Percentiles rank a stretch among this genome's conserved stretches.
phyloP scores from a whole-genome alignment of 2,329 filamentous ascomycete species.

The Scortechinia acanthostroma region DNA sequence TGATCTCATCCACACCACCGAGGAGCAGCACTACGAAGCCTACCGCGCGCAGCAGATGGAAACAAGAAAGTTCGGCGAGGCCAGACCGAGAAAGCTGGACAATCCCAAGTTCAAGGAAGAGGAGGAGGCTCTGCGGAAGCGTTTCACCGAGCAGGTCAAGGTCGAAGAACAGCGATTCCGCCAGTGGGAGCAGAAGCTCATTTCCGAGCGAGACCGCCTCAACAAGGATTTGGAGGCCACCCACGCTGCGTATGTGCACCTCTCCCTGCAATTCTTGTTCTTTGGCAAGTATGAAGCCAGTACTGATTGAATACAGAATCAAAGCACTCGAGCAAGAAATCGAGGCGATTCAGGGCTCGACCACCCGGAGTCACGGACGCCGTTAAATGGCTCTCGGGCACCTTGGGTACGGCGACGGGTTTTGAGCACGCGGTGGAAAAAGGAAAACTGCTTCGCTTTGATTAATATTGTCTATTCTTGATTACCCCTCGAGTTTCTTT shows the following conservation, averaged over 20 bases:
- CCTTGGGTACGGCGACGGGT: neutral
- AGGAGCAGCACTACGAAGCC: slow-evolving; percentile 98
- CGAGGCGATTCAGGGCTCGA: neutral
- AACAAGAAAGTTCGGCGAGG: slow-evolving; percentile 98
- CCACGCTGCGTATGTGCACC: too few relatives aligned
- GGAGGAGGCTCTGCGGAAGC: slow-evolving; percentile 94
- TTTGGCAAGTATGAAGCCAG: slow-evolving; percentile 5
- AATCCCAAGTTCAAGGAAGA: slow-evolving; percentile 99
- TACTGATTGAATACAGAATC: slow-evolving; percentile 26
- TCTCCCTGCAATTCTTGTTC: neutral
- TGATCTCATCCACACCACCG: slow-evolving; percentile 97
- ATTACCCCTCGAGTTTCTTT: neutral
- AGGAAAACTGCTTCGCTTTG: neutral
- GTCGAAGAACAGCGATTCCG: slow-evolving; percentile 98
- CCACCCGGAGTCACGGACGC: neutral
- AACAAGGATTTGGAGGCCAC: slow-evolving; percentile 99
- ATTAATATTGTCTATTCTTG: slow-evolving; percentile 6
- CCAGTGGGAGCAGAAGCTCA: slow-evolving; percentile 99
- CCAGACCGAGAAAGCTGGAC: slow-evolving; percentile 91
- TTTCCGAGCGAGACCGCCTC: slow-evolving; percentile 92
- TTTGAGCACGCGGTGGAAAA: neutral
- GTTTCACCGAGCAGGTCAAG: slow-evolving; percentile 99
- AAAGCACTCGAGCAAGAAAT: slow-evolving; percentile 19
- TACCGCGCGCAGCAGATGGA: slow-evolving; percentile 99
- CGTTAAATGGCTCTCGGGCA: too few relatives aligned